phyloP scores from a whole-genome alignment of 306 rosid species.

The Ormosia semicastrata region DNA sequence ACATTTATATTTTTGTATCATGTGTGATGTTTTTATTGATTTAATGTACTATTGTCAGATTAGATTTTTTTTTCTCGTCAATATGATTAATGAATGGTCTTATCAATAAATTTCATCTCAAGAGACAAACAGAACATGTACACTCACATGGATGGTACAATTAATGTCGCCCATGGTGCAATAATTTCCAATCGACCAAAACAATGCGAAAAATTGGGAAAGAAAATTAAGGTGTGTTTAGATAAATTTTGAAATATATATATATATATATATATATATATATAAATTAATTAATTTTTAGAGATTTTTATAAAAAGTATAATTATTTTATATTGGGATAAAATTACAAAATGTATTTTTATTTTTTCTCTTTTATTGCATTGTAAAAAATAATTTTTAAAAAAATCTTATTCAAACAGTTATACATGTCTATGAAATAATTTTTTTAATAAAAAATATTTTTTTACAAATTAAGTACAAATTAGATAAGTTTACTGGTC shows the following conservation, averaged over 20 bases:
- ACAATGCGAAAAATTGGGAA: not conserved
- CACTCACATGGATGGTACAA: constrained; percentile 36
- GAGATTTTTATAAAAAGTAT: too few species aligned
- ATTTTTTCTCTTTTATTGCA: too few species aligned
- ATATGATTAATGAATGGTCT: constrained; percentile 17
- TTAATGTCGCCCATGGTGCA: constrained; percentile 13
- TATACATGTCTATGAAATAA: too few species aligned
- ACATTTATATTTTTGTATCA: not conserved
- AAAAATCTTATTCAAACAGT: too few species aligned
- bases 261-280: too few species aligned
- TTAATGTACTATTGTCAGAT: constrained; percentile 1
- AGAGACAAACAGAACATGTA: constrained; percentile 24
- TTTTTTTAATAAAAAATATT: too few species aligned
- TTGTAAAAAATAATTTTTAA: too few species aligned
- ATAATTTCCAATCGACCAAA: constrained; percentile 13
- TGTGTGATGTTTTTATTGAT: not conserved
- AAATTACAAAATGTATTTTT: too few species aligned
- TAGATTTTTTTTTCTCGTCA: not conserved
- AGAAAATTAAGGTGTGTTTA: not conserved
- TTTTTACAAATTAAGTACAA: too few species aligned
- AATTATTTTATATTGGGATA: too few species aligned
- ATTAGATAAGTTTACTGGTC: not conserved
- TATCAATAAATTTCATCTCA: constrained; percentile 5
- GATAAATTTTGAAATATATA: too few species aligned
- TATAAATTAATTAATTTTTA: too few species aligned